Base-by-base conservation (phyloP, 169 alveolate species). In the Cryptosporidium sp. region DNA sequence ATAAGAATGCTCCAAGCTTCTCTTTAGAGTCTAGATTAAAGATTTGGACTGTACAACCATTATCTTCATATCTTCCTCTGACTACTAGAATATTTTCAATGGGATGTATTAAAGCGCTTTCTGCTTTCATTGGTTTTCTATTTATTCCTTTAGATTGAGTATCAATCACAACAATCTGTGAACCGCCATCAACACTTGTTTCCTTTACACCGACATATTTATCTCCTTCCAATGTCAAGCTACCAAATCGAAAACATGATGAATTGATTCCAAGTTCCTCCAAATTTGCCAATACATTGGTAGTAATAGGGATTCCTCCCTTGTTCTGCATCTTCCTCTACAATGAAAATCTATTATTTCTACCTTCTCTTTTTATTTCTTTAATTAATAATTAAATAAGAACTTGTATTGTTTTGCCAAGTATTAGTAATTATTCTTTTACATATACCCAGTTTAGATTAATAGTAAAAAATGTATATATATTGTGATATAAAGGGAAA, bases 61-160 rank as follows among this genome's bases (percentile, higher is more conserved):
- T 80, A 51, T 80, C 86, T 69, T 94, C 84, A 93, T 58, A 21
- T 92, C 67, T 91, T 3, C 99, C 99, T 91, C 98, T 96, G 61
- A 97, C 95, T 45, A 99, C 99, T 84, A 98, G 96, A 65, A 97
- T 96, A 87, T 97, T 97, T 73, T 96, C 94, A 39, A 93, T 75
- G n/a, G 99, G 99, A 92, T 98, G 98, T 96, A 97, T 97, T 84
- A 98, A 92, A 8, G 97, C 98, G 14, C 98, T 95, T 62, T 98
- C 99, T 44, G 99, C 99, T 94, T 97, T 98, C 95, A 97, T 97
- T 73, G 98, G 97, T 91, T 97, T 97, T 75, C 99, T 95, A 45
- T 96, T 93, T 51, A 95, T 93, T 37, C 91, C 86, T 92, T 94
- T 94, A 58, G 95, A 94, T 80, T 92, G 92, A 48, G 97, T 84